Conservation (phyloP, 208 protist genomes). For the Trypanosoma congolense region DNA sequence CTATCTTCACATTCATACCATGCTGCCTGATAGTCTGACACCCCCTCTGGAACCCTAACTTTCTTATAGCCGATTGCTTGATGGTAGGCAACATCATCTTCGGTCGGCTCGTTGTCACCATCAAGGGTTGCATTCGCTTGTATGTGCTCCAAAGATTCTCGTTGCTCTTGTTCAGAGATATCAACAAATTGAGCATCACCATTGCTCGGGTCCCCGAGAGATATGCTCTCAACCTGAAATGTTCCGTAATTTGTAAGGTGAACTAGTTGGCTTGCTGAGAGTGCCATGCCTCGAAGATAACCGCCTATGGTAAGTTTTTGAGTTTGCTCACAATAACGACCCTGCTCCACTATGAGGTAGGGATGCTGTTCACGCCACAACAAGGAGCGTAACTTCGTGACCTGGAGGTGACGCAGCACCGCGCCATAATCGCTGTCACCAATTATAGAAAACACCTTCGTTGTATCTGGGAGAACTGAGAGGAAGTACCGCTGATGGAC, state of each 20-base stretch:
- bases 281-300: constrained; percentile 61
- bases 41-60: constrained; percentile 61
- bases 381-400: constrained; percentile 57
- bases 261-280: constrained; percentile 75
- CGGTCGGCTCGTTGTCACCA: constrained; percentile 59
- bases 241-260: constrained; percentile 87
- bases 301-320: constrained; percentile 62
- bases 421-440: constrained; percentile 37
- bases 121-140: constrained; percentile 75
- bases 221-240: constrained; percentile 74
- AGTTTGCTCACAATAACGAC: constrained; percentile 32
- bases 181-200: constrained; percentile 45
- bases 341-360: constrained; percentile 69
- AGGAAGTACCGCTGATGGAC: constrained; percentile 85
- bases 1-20: constrained; percentile 79
- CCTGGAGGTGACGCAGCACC: constrained; percentile 64
- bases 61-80: constrained; percentile 35
- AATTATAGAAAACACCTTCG: constrained; percentile 54
- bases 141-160: constrained; percentile 69
- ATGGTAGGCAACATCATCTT: constrained; percentile 63
- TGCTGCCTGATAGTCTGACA: constrained; percentile 64
- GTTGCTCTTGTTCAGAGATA: constrained; percentile 38
- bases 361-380: constrained; percentile 86
- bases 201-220: constrained; percentile 5
- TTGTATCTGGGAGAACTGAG: constrained; percentile 69